Conservation (phyloP, 1,284 basidiomycete species). For the Irpex sp. region DNA sequence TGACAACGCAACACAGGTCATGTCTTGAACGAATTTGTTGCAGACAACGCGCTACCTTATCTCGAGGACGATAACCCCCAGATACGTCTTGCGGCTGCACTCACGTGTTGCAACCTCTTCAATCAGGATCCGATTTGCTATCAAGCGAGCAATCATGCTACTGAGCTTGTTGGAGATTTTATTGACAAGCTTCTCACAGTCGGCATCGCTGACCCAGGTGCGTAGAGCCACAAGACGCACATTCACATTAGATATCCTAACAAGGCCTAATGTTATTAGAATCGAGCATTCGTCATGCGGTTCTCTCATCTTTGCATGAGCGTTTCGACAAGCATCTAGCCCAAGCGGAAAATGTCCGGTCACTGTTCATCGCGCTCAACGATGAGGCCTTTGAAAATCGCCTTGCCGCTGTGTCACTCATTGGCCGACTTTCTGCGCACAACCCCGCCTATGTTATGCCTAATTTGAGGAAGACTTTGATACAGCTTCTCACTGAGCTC, state of each 20-base stretch:
- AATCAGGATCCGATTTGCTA: constrained; percentile 95
- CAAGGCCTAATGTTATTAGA: constrained; percentile 39
- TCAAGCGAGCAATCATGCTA: constrained; percentile 94
- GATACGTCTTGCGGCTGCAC: constrained; percentile 85
- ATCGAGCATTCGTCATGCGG: constrained; percentile 79
- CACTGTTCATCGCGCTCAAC: constrained; percentile 95
- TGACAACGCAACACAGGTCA: constrained; percentile 53
- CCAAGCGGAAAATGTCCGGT: constrained; percentile 96
- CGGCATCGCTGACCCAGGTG: constrained; percentile 95
- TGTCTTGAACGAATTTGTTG: constrained; percentile 94
- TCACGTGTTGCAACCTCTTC: constrained; percentile 90
- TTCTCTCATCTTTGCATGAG: constrained; percentile 85
- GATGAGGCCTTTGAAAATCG: constrained; percentile 96
- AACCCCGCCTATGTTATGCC: constrained; percentile 99
- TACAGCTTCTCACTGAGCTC: constrained; percentile 94
- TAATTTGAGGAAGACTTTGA: constrained; percentile 90
- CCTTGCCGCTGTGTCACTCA: constrained; percentile 84
- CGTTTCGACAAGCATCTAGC: constrained; percentile 98
- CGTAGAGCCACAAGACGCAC: constrained; percentile 8
- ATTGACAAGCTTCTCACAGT: constrained; percentile 96
- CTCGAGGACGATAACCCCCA: constrained; percentile 91
- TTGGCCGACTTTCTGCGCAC: constrained; percentile 91
- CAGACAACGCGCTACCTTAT: constrained; percentile 88
- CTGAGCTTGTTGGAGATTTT: constrained; percentile 97
- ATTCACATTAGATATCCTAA: not conserved